Evolutionary conservation across 1,284 basidiomycete species (phyloP), one percentile per base, ranked within the genome.

Genomic region (Leccinum proliferum): DNA sequence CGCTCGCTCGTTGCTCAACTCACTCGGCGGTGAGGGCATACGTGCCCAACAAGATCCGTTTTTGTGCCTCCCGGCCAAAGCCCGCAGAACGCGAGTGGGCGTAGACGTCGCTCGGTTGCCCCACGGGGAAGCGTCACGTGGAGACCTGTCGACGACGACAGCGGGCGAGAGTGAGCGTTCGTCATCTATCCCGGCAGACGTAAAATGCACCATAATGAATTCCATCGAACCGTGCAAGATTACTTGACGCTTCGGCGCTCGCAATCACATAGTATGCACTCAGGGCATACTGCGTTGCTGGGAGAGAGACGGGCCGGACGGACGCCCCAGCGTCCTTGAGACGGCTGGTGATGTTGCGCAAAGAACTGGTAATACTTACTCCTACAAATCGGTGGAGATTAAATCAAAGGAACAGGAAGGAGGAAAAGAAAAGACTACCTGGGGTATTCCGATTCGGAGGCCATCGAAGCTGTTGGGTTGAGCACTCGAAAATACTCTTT

Each of bases 241-340:
- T 98, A 67, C 93, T 96, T 67, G 92, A 92, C 0, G 96, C 96
- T 72, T 99, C 97, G 0, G 97, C 95, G 64, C 88, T 92, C 0
- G 96, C 93, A 21, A 98, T 82, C 11, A 98, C 92, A 71, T 99
- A 99, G 79, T 99, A 99, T 5, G 95, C 92, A 60, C 94, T 93
- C 2, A 98, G 79, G 0, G 93, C 92, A 68, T 90, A 90, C 1
- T 77, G 78, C 0, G 93, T 92, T 2, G 84, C 83, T 0, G 94
- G 93, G 18, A 98, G 79, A 8, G 89, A 89, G 1, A 98, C 86
- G 0, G 92, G 82, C 0, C 87, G 75, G 18, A 98, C 69, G 0
- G 78, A 77, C 0, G 93, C 94, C 0, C 95, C 95, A 0, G 79
- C 77, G 0, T 73, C 65, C 64, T 80, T 75, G 2, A 98, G 80